These are phyloP conservation scores for Murraya koenigii DNA, from an alignment of 345 rosid species.

Conservation along the genomic window DNA sequence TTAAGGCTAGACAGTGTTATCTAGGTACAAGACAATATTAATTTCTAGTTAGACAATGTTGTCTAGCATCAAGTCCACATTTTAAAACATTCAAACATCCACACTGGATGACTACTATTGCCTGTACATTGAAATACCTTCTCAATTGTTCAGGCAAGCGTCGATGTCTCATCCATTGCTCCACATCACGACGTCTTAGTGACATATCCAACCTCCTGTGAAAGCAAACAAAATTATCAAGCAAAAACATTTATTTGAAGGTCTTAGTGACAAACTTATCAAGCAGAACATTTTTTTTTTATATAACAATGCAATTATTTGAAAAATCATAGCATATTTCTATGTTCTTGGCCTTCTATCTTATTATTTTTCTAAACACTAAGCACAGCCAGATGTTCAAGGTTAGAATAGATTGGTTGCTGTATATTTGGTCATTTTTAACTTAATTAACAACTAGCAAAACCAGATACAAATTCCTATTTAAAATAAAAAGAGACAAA, in stretches of 20 bases:
- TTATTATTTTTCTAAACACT: background rate
- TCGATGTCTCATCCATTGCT: slow-evolving; percentile 95
- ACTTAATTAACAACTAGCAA: background rate
- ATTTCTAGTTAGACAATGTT: no score
- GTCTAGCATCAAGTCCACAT: background rate
- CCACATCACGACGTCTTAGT: slow-evolving; percentile 83
- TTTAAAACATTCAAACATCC: background rate
- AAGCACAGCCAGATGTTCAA: background rate
- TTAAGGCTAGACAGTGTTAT: background rate
- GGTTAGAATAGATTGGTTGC: background rate
- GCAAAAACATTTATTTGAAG: background rate
- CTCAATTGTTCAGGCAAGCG: slow-evolving; percentile 63
- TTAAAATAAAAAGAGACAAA: background rate
- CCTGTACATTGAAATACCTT: slow-evolving; percentile 32
- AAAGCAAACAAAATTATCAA: slow-evolving; percentile 11
- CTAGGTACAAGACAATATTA: no score
- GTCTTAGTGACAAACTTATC: background rate
- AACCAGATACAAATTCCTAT: background rate
- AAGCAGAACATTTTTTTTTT: background rate
- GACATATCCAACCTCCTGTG: slow-evolving; percentile 80
- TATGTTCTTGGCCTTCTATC: background rate
- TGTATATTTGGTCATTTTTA: background rate
- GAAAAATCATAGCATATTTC: background rate
- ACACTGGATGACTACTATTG: background rate
- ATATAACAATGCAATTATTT: background rate